These are phyloP conservation scores for Curvularia spicifera DNA, from an alignment of 2,329 filamentous ascomycete species.

Conservation along the genomic window DNA sequence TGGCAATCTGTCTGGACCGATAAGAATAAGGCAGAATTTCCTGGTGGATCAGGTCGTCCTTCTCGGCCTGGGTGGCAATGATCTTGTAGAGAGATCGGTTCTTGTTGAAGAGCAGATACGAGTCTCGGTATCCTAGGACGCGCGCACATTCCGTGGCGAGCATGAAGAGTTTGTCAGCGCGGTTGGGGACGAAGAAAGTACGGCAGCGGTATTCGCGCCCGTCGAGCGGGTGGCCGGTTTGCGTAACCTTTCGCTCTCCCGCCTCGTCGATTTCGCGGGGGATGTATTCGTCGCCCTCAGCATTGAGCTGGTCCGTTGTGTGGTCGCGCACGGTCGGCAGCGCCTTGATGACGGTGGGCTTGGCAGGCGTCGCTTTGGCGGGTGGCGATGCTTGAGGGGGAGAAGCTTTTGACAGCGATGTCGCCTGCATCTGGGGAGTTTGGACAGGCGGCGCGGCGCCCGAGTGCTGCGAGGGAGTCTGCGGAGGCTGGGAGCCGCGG, in stretches of 20 bases:
- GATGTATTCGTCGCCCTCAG: slow-evolving; percentile 91
- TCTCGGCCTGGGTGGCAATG: slow-evolving; percentile 92
- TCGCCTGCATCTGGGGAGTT: slow-evolving; percentile 62
- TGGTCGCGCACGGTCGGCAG: slow-evolving; percentile 95
- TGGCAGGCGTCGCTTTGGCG: slow-evolving; percentile 76
- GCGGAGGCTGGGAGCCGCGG: slow-evolving; percentile 58
- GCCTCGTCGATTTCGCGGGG: slow-evolving; percentile 91
- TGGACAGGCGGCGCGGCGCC: slow-evolving; percentile 58
- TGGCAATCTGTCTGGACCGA: slow-evolving; percentile 96
- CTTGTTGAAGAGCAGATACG: slow-evolving; percentile 98
- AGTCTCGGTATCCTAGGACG: slow-evolving; percentile 91
- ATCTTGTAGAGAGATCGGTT: slow-evolving; percentile 97
- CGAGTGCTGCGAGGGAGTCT: slow-evolving; percentile 55
- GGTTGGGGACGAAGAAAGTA: slow-evolving; percentile 89
- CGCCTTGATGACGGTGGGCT: slow-evolving; percentile 83
- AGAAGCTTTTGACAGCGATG: slow-evolving; percentile 57
- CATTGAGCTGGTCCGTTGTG: slow-evolving; percentile 91
- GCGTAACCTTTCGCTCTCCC: slow-evolving; percentile 91
- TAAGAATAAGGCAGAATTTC: slow-evolving; percentile 98
- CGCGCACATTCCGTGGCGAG: slow-evolving; percentile 95
- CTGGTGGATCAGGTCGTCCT: slow-evolving; percentile 93
- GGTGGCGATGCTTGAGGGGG: slow-evolving; percentile 69
- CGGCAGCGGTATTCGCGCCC: slow-evolving; percentile 88
- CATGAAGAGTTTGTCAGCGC: slow-evolving; percentile 97
- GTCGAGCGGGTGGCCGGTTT: slow-evolving; percentile 80